Base-by-base conservation (phyloP, 139 green algal genomes). In the Picochlorum sp. region DNA sequence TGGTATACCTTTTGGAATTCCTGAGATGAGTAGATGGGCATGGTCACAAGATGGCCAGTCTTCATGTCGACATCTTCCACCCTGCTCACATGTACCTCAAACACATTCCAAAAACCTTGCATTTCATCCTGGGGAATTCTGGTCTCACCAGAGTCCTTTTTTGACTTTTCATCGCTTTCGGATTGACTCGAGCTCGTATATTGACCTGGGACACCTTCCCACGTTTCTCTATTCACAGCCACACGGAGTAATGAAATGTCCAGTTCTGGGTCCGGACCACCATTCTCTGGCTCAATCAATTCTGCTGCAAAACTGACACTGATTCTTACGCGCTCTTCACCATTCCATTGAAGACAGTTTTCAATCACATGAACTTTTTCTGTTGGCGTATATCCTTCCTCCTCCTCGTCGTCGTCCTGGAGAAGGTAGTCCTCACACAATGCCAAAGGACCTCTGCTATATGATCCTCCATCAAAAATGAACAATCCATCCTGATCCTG, bases 381-480 rank as follows among this genome's bases (percentile, higher is more conserved):
- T 21, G 4, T 58, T 0, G 23, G 15, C 14, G 18, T 41, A 4
- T 65, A 34, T 2, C 55, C 45, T 4, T 28, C 60, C 21, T 34
- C 59, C 13, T 62, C 58, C 20, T 77, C 68, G 3, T 67, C 44
- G 2, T 54, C 10, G 24, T n/a, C 32, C 6, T 38, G 23, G 4
- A 20, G 24, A 58, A 10, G 2, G 3, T 37, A 2, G 3, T 38
- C 7, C 59, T 64, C 26, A 38, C 2, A 67, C 37, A 68, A 52
- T 45, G 49, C 26, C 6, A 38, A 37, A 10, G 71, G 71, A 2
- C 75, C 75, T 18, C 54, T 44, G 23, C 62, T 78, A 54, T 78
- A 82, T 20, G 61, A 61, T 44, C 75, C 75, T 4, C 75, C 75
- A 21, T 82, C 75, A 61, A 82, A 82, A 16, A 82, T 56, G 16